phyloP scores from a whole-genome alignment of 169 alveolate genomes.

The Eimeria zaria region DNA sequence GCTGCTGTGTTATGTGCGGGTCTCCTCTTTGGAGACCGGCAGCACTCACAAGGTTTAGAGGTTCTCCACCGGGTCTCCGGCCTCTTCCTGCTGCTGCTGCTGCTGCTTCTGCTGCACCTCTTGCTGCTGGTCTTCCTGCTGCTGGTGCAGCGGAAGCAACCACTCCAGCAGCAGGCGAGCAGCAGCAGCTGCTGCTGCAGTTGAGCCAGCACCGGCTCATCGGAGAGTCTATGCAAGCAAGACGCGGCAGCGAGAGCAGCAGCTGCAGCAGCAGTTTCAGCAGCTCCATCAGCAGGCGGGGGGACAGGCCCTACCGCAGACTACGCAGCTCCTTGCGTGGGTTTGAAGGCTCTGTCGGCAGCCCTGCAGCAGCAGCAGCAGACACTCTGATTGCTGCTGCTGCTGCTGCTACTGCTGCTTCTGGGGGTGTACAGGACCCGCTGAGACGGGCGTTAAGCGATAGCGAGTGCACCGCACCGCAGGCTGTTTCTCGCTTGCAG shows the following conservation, averaged over 20 bases:
- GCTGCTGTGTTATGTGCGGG: conserved; percentile 26
- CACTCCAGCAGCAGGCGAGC: conserved; percentile 2
- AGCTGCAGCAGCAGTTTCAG: conserved; percentile 61
- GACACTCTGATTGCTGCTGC: conserved; percentile 27
- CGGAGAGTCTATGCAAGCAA: neutral
- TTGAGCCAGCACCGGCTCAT: neutral
- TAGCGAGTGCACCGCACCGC: conserved; percentile 43
- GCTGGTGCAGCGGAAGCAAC: neutral
- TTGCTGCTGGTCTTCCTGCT: neutral
- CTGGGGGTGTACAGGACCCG: neutral
- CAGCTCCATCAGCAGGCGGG: conserved; percentile 15
- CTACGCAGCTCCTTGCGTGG: neutral
- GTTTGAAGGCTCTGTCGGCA: neutral
- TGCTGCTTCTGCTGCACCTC: neutral
- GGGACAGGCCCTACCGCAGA: neutral
- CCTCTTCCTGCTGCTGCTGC: conserved; percentile 39
- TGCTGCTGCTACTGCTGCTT: neutral
- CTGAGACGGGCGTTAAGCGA: conserved; percentile 26
- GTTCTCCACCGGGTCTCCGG: neutral
- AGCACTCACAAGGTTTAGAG: neutral
- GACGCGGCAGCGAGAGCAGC: conserved; percentile 61
- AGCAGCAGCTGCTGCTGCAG: conserved; percentile 30
- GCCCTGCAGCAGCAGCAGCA: conserved; percentile 30
- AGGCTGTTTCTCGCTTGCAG: neutral
- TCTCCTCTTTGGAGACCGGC: conserved; percentile 10